Base-by-base conservation (phyloP, 768 basidiomycete genomes). In the Suillus fuscotomentosus region DNA sequence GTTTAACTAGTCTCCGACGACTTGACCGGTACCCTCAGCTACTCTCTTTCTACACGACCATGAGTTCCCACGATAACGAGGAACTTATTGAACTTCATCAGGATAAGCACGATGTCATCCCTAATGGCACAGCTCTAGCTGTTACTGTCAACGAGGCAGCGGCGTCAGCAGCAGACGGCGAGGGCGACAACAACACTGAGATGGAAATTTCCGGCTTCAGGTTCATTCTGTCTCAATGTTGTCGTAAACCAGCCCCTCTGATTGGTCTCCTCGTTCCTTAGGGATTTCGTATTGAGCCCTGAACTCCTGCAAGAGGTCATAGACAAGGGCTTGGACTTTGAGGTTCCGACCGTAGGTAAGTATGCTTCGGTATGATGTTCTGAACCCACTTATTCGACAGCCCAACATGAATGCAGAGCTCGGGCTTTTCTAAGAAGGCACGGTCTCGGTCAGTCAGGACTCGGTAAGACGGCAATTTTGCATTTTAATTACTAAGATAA, bases 381-480 rank as follows among this genome's bases (percentile, higher is more conserved):
- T 63, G 59, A 45, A 53, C 63, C 65, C 51, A 61, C 50, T 10
- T 50, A 63, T 10, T 50, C 39, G 22, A 20, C 72, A 99, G 97
- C 99, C 67, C 97, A 99, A 82, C 97, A 99, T 83, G 97, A 99
- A 83, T 99, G 97, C 79, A 99, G 98, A 71, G 96, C 97, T 51
- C 97, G 99, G 81, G 96, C 97, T 64, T 97, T 99, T 70, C 85
- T 99, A 61, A 96, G 97, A 67, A 99, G 97, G 94, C 97, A 99
- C 74, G 97, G 98, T 51, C 87, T 99, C 57, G 98, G 97, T 80
- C 97, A 99, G 80, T 99, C 97, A 55, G 97, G 97, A 72, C 91
- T 95, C 75, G 94, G 95, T 73, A 99, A 99, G 83, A 99, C 97
- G 22, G 97, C 97, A 22, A 13, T 48, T 48, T 22, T 48, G 47